A percentile compares a stretch with the other conserved stretches of the same genome.
These are phyloP conservation scores for Pichia manshurica DNA, from an alignment of 805 yeast genomes.

Conservation along the genomic window DNA sequence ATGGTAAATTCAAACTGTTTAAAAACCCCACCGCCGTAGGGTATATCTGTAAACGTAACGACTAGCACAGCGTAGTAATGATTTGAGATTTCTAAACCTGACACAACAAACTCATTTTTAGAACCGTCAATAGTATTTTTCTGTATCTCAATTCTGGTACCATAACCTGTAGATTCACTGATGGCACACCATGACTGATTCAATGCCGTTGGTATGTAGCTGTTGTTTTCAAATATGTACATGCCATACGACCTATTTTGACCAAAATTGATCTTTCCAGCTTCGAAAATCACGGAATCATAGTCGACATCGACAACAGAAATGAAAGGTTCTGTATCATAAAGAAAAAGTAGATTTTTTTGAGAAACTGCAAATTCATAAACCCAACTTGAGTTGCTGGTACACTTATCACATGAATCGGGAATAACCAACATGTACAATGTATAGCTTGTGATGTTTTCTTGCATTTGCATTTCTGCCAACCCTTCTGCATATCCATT, in stretches of 20 bases:
- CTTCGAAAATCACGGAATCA: slow-evolving; percentile 57
- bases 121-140: slow-evolving; percentile 11
- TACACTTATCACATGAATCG: slow-evolving; percentile 20
- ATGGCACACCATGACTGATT: slow-evolving; percentile 70
- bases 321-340: slow-evolving; percentile 57
- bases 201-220: slow-evolving; percentile 34
- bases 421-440: slow-evolving; percentile 23
- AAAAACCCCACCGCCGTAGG: slow-evolving; percentile 61
- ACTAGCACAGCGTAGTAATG: slow-evolving; percentile 61
- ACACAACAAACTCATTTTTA: slow-evolving; percentile 50
- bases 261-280: slow-evolving; percentile 32
- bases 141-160: slow-evolving; percentile 19
- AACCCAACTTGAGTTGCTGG: slow-evolving; percentile 37
- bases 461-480: slow-evolving; percentile 10
- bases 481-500: slow-evolving; percentile 26
- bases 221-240: slow-evolving; percentile 42
- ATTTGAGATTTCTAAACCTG: slow-evolving; percentile 56
- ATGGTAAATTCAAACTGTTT: slow-evolving; percentile 53
- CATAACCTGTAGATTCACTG: slow-evolving; percentile 30
- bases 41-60: slow-evolving; percentile 35
- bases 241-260: slow-evolving; percentile 29
- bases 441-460: slow-evolving; percentile 1
- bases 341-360: slow-evolving; percentile 57
- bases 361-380: slow-evolving; percentile 65
- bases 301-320: slow-evolving; percentile 65